These are phyloP conservation scores for Glonium stellatum DNA, from an alignment of 495 filamentous ascomycete genomes.

Conservation along the genomic window DNA sequence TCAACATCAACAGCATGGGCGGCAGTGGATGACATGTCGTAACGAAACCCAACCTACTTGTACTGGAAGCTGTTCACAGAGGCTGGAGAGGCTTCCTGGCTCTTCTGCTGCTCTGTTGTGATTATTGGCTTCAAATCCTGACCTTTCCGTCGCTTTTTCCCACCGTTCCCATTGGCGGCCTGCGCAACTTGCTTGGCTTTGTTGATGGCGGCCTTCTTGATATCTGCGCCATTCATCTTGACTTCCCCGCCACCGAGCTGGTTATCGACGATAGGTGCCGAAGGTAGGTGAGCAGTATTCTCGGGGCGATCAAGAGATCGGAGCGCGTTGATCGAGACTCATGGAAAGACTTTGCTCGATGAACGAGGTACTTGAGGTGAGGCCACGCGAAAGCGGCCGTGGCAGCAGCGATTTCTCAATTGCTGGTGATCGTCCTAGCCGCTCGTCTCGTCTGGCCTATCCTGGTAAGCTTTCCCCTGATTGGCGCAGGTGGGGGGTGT, in stretches of 20 bases:
- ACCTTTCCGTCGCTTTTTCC: conserved; percentile 39
- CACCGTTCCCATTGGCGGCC: conserved; percentile 37
- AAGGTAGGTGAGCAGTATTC: background rate
- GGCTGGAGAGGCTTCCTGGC: conserved; percentile 36
- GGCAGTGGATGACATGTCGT: background rate
- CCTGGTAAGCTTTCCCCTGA: conserved; percentile 17
- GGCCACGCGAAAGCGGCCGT: conserved; percentile 13
- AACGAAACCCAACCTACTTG: conserved; percentile 20
- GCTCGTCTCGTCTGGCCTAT: conserved; percentile 25
- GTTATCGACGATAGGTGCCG: conserved; percentile 5
- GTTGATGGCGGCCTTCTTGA: conserved; percentile 68
- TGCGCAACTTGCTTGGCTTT: conserved; percentile 62
- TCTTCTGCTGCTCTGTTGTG: conserved; percentile 38
- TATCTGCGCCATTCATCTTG: conserved; percentile 66
- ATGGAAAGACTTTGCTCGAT: conserved; percentile 4
- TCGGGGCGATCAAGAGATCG: conserved; percentile 11
- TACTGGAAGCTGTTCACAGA: conserved; percentile 24
- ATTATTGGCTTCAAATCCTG: conserved; percentile 39
- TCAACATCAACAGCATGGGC: background rate
- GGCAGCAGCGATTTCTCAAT: conserved; percentile 26
- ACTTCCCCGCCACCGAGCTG: conserved; percentile 18
- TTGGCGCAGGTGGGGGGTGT: conserved; percentile 14
- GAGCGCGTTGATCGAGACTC: conserved; percentile 2
- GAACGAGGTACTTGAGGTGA: conserved; percentile 2
- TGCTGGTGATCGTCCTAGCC: conserved; percentile 26